Conservation (phyloP, 495 filamentous ascomycete species). For the Gamarada debralockiae region DNA sequence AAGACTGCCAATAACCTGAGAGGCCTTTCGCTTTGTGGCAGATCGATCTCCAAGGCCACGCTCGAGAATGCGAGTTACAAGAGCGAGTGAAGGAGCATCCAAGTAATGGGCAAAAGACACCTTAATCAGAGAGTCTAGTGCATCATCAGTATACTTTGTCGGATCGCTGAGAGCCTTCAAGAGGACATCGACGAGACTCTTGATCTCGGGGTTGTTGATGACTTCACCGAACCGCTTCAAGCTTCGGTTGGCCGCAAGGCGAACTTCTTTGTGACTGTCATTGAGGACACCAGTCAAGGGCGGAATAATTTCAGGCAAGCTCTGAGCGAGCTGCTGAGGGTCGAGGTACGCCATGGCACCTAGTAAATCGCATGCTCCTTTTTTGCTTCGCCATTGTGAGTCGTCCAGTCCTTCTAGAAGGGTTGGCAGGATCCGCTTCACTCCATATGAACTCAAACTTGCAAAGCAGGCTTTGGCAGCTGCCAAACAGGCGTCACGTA, state of each 20-base stretch:
- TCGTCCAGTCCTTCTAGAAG: conserved; percentile 92
- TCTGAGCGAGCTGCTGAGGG: conserved; percentile 86
- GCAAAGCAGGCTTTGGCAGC: conserved; percentile 93
- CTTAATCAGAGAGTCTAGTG: conserved; percentile 90
- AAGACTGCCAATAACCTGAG: conserved; percentile 95
- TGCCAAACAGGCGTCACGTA: conserved; percentile 88
- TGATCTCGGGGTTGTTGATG: conserved; percentile 96
- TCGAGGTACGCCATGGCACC: conserved; percentile 98
- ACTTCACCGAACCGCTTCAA: conserved; percentile 97
- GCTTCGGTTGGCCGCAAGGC: conserved; percentile 86
- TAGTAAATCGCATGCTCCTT: conserved; percentile 91
- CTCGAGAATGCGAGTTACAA: conserved; percentile 92
- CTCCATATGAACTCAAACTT: conserved; percentile 88
- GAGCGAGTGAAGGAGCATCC: conserved; percentile 89
- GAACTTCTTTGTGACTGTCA: conserved; percentile 96
- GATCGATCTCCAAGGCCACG: conserved; percentile 87
- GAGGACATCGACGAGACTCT: conserved; percentile 80
- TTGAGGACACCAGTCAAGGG: conserved; percentile 90
- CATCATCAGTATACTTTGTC: conserved; percentile 95
- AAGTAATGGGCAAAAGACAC: conserved; percentile 94
- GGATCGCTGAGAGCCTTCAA: conserved; percentile 96
- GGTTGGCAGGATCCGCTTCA: conserved; percentile 89
- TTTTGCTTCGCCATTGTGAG: conserved; percentile 95
- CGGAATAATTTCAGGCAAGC: conserved; percentile 93
- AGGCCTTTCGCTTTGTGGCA: conserved; percentile 88